Base-by-base conservation (phyloP, 345 rosid genomes). In the Balakata baccata region DNA sequence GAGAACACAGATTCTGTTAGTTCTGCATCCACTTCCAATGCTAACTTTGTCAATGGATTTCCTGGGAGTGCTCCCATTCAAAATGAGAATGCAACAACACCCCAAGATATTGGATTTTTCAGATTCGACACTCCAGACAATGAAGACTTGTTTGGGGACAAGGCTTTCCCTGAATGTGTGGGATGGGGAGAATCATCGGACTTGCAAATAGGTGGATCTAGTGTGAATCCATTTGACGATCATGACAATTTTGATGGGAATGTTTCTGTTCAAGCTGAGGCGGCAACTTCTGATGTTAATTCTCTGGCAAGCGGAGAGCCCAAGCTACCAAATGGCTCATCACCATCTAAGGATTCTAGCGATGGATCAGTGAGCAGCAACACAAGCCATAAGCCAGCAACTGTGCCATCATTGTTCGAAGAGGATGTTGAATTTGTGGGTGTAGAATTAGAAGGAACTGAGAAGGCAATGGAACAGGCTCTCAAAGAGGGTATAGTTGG, bases 401-500 rank as follows among this genome's bases (percentile, higher is more conserved):
- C 87, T 2, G 81, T 81, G 4, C 86, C 87, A 18, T 88, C 96
- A 54, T 75, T 95, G 34, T 29, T 29, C 34, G 34, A 29, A 29
- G 34, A 29, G 34, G 99, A 95, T 76, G 94, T 92, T 56, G 99
- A 95, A 78, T 92, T 91, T 75, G 96, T 92, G 7, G 99, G 99
- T 3, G 94, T 92, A 64, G 99, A 95, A 78, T 65, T 86, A 59
- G 94, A 91, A 87, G 97, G 97, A 20, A 89, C 96, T 1, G 96
- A 89, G 86, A 91, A 89, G 85, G 98, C 98, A 57, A 95, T 91
- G 98, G 94, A 92, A 10, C 96, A 89, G 69, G 97, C 97, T 66
- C 87, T 91, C 25, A 92, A 90, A 80, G 94, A 95, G 79, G 98
- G 97, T 51, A 95, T 92, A 52, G 99, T 92, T 20, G 97, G 96